Conservation (phyloP, 805 yeast genomes). For the Metschnikowia cerradonensis region DNA sequence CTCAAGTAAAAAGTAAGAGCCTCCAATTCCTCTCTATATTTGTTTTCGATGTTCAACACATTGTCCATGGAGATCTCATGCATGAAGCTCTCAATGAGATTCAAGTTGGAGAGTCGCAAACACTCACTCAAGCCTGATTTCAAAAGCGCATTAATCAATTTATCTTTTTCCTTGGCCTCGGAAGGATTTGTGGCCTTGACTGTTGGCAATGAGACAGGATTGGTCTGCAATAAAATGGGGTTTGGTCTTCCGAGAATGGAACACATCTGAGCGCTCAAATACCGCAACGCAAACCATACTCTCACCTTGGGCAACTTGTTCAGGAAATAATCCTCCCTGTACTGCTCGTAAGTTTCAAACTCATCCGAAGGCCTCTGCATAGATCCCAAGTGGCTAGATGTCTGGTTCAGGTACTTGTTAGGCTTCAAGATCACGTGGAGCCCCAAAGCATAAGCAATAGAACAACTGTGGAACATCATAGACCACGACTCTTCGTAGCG, state of each 20-base stretch:
- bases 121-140: conserved; percentile 50
- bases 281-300: conserved; percentile 49
- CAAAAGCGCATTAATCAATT: conserved; percentile 28
- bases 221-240: conserved; percentile 42
- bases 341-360: conserved; percentile 21
- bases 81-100: conserved; percentile 50
- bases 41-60: conserved; percentile 36
- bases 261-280: conserved; percentile 46
- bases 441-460: conserved; percentile 50
- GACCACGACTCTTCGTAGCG: conserved; percentile 52
- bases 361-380: not conserved
- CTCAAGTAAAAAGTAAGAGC: conserved; percentile 26
- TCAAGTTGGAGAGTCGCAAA: conserved; percentile 44
- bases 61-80: conserved; percentile 41
- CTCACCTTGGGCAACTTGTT: conserved; percentile 35
- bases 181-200: conserved; percentile 12
- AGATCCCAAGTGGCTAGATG: not conserved
- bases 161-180: conserved; percentile 4
- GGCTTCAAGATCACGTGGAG: conserved; percentile 41
- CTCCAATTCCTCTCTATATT: conserved; percentile 41
- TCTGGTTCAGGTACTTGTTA: conserved; percentile 1
- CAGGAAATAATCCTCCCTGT: conserved; percentile 27
- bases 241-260: conserved; percentile 52
- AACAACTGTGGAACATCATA: conserved; percentile 45
- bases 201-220: conserved; percentile 25